A percentile compares a stretch with the other conserved stretches of the same genome.
Evolutionary conservation across 2,329 filamentous ascomycete genomes (phyloP).

Genomic region (Elsinoe batatas): DNA sequence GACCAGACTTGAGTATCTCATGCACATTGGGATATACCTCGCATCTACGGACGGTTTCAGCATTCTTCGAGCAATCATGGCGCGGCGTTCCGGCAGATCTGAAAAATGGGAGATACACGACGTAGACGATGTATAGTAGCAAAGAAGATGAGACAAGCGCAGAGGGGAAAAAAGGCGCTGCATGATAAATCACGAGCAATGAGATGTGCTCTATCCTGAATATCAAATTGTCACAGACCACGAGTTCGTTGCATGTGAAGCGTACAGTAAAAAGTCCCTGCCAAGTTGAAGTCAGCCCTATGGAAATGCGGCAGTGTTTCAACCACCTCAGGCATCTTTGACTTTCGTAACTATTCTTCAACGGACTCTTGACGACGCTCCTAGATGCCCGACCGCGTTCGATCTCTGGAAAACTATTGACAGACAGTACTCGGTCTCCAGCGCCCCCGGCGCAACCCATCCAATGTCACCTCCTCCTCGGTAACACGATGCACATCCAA

Average conservation of each 20-base stretch:
- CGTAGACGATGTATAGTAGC: slow-evolving; percentile 1
- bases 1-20: not conserved
- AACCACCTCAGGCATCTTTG: slow-evolving; percentile 6
- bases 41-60: slow-evolving; percentile 5
- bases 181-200: not conserved
- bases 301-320: not conserved
- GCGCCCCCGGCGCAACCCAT: slow-evolving; percentile 4
- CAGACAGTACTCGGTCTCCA: not conserved
- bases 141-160: not conserved
- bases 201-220: not conserved
- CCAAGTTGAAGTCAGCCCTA: not conserved
- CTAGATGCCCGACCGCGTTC: not conserved
- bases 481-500: slow-evolving; percentile 20
- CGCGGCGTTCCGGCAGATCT: slow-evolving; percentile 8
- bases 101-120: not conserved
- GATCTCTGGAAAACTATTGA: not conserved
- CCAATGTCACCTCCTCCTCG: slow-evolving; percentile 2
- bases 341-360: not conserved
- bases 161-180: not conserved
- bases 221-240: not conserved
- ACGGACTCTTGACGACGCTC: not conserved
- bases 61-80: slow-evolving; percentile 9
- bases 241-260: slow-evolving; percentile 4
- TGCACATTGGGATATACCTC: slow-evolving; percentile 1
- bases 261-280: slow-evolving; percentile 1